Evolutionary conservation across 345 rosid species (phyloP), one percentile per base, ranked within the genome.

Genomic region (Populus ilicifolia): DNA sequence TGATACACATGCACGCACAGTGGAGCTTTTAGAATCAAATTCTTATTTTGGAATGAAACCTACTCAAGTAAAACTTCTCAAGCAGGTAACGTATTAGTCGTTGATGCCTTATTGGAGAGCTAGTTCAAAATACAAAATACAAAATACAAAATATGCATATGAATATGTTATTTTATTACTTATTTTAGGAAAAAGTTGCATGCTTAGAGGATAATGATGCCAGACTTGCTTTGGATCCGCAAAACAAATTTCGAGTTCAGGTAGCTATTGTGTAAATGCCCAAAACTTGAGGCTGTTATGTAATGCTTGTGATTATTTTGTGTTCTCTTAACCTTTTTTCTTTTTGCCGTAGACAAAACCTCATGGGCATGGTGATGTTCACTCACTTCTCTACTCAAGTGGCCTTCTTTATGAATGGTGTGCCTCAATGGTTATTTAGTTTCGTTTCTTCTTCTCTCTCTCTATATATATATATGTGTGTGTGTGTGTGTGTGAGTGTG

Each of bases 361-460:
- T 76, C 97, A 96, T 85, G 99, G 99, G 80, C 99, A 96, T 74
- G 99, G 98, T 25, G 97, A 96, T 84, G 98, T 93, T 50, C 98
- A 96, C 83, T 84, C 95, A 21, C 97, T 96, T 80, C 94, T 93
- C 75, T 88, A 90, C 88, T 86, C 98, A 46, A 90, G 97, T 67
- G 99, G 99, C 70, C 85, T 90, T 82, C 89, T 96, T 71, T 84
- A 87, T 41, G 80, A 52, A 80, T 96, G 98, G 98, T 92, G 88
- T 38, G 75, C 29, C 52, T 72, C 65, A 68, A 71, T 65, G 27
- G 77, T 73, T 78, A 43, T 61, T 23, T n/a, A 68, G 29, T 54
- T 70, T 83, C 38, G 74, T 75, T 27, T 73, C 61, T 20, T 8
- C 66, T 9, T 38, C 8, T 1, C 43, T 9, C 44, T 9, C 43